Conservation (phyloP, 768 basidiomycete species). For the Clitopilus hobsonii region DNA sequence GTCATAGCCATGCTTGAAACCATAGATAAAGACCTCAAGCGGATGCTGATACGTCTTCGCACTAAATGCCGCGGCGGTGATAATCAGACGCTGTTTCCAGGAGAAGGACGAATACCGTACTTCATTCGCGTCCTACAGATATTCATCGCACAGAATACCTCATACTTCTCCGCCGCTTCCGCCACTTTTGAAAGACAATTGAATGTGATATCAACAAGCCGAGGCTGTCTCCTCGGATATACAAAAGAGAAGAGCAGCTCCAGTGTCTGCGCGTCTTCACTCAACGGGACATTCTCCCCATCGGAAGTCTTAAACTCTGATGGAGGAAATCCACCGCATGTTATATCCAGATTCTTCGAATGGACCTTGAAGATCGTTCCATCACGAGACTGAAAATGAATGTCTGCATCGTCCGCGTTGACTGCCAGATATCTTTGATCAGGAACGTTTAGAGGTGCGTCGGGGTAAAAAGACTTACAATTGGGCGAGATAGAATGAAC, state of each 20-base stretch:
- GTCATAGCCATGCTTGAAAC: too few species aligned
- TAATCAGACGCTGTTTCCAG: too few species aligned
- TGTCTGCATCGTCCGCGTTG: slow-evolving; percentile 13
- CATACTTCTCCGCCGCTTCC: slow-evolving; percentile 28
- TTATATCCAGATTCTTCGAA: slow-evolving; percentile 14
- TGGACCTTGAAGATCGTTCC: slow-evolving; percentile 18
- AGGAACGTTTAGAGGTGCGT: too few species aligned
- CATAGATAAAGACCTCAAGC: too few species aligned
- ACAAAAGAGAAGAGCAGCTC: slow-evolving; percentile 22
- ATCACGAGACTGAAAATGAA: slow-evolving; percentile 18
- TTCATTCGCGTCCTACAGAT: slow-evolving; percentile 21
- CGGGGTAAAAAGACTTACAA: too few species aligned
- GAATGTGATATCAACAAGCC: slow-evolving; percentile 13
- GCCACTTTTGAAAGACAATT: slow-evolving; percentile 13
- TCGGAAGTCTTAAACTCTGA: slow-evolving; percentile 12
- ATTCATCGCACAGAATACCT: slow-evolving; percentile 21
- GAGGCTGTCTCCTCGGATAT: slow-evolving; percentile 19
- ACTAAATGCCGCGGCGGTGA: too few species aligned
- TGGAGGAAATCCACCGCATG: slow-evolving; percentile 18
- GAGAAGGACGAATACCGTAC: slow-evolving; percentile 5
- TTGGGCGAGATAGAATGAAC: too few species aligned
- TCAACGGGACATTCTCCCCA: slow-evolving; percentile 16
- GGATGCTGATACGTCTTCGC: too few species aligned
- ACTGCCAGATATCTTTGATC: too few species aligned
- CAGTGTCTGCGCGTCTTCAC: slow-evolving; percentile 16